Conservation (phyloP, 345 rosid species). For the Geranium rotundifolium region DNA sequence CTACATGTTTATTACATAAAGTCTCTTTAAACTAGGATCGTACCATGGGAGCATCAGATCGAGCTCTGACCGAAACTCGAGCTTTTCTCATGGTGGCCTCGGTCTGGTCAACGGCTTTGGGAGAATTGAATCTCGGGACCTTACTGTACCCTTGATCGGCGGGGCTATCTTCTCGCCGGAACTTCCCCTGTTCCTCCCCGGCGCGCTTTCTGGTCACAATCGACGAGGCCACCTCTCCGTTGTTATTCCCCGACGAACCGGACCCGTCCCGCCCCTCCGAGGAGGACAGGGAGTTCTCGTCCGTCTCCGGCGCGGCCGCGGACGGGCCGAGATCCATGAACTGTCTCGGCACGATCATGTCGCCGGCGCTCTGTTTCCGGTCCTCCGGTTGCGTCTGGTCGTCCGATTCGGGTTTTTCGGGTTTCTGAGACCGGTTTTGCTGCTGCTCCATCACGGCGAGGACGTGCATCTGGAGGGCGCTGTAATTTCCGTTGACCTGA, state of each 20-base stretch:
- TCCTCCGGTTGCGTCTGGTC: constrained; percentile 1
- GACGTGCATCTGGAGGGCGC: constrained; percentile 35
- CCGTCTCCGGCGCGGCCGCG: constrained; percentile 9
- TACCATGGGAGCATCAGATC: constrained; percentile 35
- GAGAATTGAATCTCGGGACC: constrained; percentile 31
- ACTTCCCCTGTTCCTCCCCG: constrained; percentile 1
- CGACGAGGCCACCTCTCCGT: constrained; percentile 11
- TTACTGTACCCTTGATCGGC: constrained; percentile 23
- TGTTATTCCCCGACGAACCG: constrained; percentile 25
- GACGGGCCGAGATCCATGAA: constrained; percentile 50
- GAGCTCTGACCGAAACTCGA: constrained; percentile 55
- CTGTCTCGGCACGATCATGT: constrained; percentile 17
- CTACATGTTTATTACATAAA: no score
- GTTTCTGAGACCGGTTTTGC: not conserved
- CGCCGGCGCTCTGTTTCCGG: constrained; percentile 9
- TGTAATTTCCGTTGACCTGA: constrained; percentile 38
- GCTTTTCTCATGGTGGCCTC: constrained; percentile 70
- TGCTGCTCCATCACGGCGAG: constrained; percentile 22
- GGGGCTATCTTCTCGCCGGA: constrained; percentile 19
- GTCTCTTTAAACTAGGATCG: no score
- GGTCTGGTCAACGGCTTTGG: constrained; percentile 38
- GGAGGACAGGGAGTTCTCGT: constrained; percentile 35
- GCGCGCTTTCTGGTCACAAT: not conserved
- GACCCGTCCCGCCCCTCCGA: constrained; percentile 32
- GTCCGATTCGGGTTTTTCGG: constrained; percentile 3